Conservation (phyloP, 495 filamentous ascomycete species). For the Astrocystis sublimbata region DNA sequence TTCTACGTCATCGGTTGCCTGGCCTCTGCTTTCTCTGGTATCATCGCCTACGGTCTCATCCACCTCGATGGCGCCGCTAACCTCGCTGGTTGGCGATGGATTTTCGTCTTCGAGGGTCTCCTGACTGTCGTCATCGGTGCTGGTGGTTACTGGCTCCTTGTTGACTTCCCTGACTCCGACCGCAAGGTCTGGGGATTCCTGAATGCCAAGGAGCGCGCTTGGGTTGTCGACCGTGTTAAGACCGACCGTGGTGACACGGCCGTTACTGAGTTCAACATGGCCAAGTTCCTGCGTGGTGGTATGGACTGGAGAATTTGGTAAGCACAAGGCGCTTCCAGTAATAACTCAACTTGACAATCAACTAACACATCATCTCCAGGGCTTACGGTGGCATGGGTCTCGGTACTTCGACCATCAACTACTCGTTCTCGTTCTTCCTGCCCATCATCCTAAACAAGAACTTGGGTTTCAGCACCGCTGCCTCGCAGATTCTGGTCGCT, state of each 20-base stretch:
- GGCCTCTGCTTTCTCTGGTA: conserved; percentile 60
- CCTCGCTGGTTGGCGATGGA: conserved; percentile 60
- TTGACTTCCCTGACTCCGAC: conserved; percentile 60
- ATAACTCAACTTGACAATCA: background rate
- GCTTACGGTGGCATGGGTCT: conserved; percentile 56
- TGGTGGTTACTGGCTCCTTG: conserved; percentile 52
- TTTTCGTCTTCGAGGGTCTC: conserved; percentile 59
- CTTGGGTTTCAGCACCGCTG: conserved; percentile 55
- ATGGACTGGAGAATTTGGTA: conserved; percentile 59
- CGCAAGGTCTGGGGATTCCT: conserved; percentile 58
- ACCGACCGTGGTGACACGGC: conserved; percentile 55
- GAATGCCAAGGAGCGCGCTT: conserved; percentile 48
- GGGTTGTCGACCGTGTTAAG: conserved; percentile 55
- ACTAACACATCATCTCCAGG: conserved; percentile 17
- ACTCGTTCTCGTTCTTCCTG: conserved; percentile 65
- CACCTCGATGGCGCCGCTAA: conserved; percentile 51
- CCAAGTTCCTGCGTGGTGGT: conserved; percentile 47
- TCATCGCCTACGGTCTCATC: conserved; percentile 63
- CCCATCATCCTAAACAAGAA: conserved; percentile 60
- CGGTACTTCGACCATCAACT: conserved; percentile 56
- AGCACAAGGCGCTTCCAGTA: conserved; percentile 9
- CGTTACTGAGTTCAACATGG: conserved; percentile 49
- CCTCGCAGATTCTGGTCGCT: conserved; percentile 59
- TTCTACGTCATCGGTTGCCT: conserved; percentile 65
- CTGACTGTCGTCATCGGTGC: conserved; percentile 48